These are phyloP conservation scores for Penicillium sp. DNA, from an alignment of 2,329 filamentous ascomycete species.

Conservation along the genomic window DNA sequence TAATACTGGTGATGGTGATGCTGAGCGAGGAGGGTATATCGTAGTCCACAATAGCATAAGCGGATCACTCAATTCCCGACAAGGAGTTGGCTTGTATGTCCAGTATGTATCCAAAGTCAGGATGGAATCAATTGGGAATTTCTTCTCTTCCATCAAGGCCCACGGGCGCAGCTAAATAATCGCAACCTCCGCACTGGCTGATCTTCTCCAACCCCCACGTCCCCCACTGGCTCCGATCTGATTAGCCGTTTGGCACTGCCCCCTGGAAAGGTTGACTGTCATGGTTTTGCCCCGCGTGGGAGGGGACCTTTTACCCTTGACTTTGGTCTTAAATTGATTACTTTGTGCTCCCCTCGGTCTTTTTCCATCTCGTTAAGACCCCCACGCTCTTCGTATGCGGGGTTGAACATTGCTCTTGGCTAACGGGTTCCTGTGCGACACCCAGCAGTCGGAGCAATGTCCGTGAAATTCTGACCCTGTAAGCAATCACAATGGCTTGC, in stretches of 20 bases:
- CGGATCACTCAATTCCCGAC: not conserved
- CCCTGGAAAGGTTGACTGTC: not conserved
- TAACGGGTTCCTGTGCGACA: not conserved
- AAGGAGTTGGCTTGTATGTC: not conserved
- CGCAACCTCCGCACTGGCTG: not conserved
- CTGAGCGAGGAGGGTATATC: not conserved
- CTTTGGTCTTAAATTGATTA: too few species aligned
- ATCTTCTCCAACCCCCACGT: constrained; percentile 22
- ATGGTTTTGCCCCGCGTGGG: not conserved
- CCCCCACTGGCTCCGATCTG: constrained; percentile 11
- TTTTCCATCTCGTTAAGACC: not conserved
- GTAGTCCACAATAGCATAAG: not conserved
- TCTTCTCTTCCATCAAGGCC: not conserved
- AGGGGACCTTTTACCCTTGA: not conserved
- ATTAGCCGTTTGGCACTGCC: constrained; percentile 11
- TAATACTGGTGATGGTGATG: not conserved
- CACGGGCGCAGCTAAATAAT: constrained; percentile 17
- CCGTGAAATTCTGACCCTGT: not conserved
- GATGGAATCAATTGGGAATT: not conserved
- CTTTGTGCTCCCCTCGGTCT: not conserved
- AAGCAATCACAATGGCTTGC: not conserved
- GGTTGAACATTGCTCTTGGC: not conserved
- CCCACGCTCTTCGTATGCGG: constrained; percentile 7
- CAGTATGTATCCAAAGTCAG: not conserved
- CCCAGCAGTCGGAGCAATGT: not conserved